Percentiles rank a stretch among this genome's conserved stretches.
Evolutionary conservation across 176 grass and related monocot species (phyloP).

Genomic region (Musa schizocarpa): DNA sequence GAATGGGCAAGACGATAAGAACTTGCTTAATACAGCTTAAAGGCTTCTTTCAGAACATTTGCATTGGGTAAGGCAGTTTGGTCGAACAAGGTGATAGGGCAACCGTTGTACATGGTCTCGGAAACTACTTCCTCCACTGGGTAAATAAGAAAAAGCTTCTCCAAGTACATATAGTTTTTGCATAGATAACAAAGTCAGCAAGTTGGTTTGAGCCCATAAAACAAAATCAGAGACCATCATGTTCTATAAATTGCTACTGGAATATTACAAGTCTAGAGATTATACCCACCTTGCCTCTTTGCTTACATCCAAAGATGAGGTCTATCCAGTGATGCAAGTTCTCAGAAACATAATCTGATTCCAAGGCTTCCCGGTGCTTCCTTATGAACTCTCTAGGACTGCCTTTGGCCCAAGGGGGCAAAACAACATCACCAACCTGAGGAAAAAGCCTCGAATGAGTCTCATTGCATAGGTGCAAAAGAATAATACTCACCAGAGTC

Average conservation of each 20-base stretch:
- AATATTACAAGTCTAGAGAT: neutral
- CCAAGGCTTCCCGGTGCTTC: constrained; percentile 94
- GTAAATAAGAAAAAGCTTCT: neutral
- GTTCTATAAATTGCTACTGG: too few relatives aligned
- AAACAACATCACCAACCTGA: constrained; percentile 84
- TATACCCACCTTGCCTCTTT: constrained; percentile 77
- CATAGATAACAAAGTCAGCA: too few relatives aligned
- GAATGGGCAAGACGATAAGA: neutral
- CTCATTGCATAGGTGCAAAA: neutral
- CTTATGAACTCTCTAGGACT: constrained; percentile 83
- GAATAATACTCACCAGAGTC: neutral
- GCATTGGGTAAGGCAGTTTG: neutral
- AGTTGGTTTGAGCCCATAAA: neutral
- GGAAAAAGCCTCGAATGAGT: constrained; percentile 21
- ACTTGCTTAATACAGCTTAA: neutral
- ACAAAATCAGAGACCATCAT: neutral
- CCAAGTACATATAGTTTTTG: neutral
- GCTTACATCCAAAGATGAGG: constrained; percentile 96
- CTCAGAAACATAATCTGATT: constrained; percentile 94
- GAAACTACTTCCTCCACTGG: too few relatives aligned
- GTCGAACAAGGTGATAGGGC: neutral
- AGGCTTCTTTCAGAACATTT: neutral
- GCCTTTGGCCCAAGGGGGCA: constrained; percentile 93
- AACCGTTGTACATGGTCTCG: neutral
- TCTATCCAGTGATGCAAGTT: constrained; percentile 99